Base-by-base conservation (phyloP, 148 eudicot genomes). In the Amaranthus palmeri region DNA sequence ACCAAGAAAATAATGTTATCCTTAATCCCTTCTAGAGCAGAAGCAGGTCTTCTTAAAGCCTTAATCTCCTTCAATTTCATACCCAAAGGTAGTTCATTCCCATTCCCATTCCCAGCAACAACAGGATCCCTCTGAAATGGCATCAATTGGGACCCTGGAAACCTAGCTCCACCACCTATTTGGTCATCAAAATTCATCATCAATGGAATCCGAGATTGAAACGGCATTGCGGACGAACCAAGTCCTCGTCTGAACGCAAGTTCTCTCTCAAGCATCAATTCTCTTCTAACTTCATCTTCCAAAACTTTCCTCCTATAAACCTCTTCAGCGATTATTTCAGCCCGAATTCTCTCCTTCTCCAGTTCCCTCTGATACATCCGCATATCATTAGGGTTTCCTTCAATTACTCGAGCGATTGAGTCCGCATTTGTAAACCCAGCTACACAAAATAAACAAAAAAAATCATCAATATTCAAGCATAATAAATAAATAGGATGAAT, bases 281-380 rank as follows among this genome's bases (percentile, higher is more conserved):
- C 97, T 62, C 87, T 81, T 71, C 91, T 78, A 45, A 90, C 88
- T 43, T 91, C 93, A 7, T 76, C 88, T 52, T 91, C 92, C 8
- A 88, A 45, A 44, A 79, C 4, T 53, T 88, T 81, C 77, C 84
- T 73, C 54, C 87, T 65, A 5, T 62, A 77, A 0, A 78, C 71
- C 80, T 92, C 95, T 3, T 71, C 80, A 0, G 81, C 87, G 0
- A 88, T 82, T 0, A 88, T 80, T 74, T 90, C 85, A 15, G 78
- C 84, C 43, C 93, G 74, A 52, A 90, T 92, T 18, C 73, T 51
- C 68, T 86, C 86, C 71, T 88, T 90, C 74, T 88, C 96, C 0
- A 85, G 49, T 74, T 88, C 90, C 55, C 92, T 54, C 63, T 43
- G 81, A 60, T 74, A 75, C 12, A 57, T 74, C 54, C 71, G 67